Conservation (phyloP, 305 asterid species). For the Fraxinus dipetala region DNA sequence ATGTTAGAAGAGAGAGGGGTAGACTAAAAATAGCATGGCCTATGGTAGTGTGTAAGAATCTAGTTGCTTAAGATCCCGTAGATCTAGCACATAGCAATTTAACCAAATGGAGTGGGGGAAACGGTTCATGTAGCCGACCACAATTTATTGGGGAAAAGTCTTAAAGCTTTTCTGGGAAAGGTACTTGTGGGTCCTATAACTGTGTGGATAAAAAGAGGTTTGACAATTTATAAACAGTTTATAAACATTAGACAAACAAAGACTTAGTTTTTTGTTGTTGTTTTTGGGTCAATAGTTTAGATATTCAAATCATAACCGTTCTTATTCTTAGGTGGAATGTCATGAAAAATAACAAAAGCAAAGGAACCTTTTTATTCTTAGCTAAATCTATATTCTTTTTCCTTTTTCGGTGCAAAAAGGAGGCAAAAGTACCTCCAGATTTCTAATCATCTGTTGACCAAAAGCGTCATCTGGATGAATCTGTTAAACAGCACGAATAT, state of each 20-base stretch:
- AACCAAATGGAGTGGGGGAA: neutral
- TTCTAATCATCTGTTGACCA: constrained; percentile 96
- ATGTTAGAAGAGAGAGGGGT: neutral
- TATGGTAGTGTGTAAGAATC: neutral
- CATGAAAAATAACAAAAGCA: neutral
- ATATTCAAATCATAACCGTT: neutral
- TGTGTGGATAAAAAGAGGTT: neutral
- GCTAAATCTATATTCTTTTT: neutral
- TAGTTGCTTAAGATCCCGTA: neutral
- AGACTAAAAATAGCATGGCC: neutral
- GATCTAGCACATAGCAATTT: constrained; percentile 1
- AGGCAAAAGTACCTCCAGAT: constrained; percentile 73
- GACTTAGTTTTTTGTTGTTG: neutral
- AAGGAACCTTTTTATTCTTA: neutral
- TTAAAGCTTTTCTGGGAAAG: neutral
- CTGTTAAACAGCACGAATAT: constrained; percentile 39
- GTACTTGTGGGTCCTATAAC: neutral
- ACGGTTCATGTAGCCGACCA: neutral
- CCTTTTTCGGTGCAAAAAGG: neutral
- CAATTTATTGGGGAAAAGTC: neutral
- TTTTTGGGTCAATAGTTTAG: neutral
- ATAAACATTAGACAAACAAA: neutral
- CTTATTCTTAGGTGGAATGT: neutral
- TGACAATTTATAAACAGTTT: neutral
- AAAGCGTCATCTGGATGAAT: constrained; percentile 96